Evolutionary conservation across 2,329 filamentous ascomycete species (phyloP).

Genomic region (Epichloe elymi): DNA sequence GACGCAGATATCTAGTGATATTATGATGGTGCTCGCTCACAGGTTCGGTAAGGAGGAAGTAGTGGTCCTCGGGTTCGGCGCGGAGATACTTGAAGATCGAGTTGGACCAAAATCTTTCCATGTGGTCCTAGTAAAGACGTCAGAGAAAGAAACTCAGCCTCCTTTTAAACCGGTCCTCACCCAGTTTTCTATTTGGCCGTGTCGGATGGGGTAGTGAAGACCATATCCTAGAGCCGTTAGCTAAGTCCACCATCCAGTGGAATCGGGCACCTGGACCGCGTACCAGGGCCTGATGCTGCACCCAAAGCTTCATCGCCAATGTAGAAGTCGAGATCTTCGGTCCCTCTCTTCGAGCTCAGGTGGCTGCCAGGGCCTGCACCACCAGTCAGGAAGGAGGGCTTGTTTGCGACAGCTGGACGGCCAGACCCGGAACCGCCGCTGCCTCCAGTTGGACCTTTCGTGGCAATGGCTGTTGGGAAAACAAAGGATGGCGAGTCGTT

Average conservation of each 20-base stretch:
- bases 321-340: conserved; percentile 96
- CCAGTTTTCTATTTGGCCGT: conserved; percentile 99
- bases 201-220: conserved; percentile 92
- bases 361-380: conserved; percentile 66
- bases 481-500: conserved; percentile 99
- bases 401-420: conserved; percentile 80
- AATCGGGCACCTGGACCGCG: conserved; percentile 10
- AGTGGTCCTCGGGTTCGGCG: conserved; percentile 96
- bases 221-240: conserved; percentile 56
- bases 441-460: conserved; percentile 64
- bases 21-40: conserved; percentile 43
- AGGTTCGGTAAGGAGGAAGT: conserved; percentile 94
- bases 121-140: conserved; percentile 61
- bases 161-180: conserved; percentile 32
- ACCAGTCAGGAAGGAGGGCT: conserved; percentile 88
- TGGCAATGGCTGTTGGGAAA: conserved; percentile 96
- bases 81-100: conserved; percentile 99
- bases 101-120: conserved; percentile 99
- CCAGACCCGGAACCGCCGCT: conserved; percentile 69
- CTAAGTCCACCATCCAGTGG: conserved; percentile 3
- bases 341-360: conserved; percentile 82
- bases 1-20: not conserved
- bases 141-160: conserved; percentile 10
- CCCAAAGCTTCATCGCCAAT: conserved; percentile 92
- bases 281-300: conserved; percentile 71